phyloP scores from a whole-genome alignment of 2,329 filamentous ascomycete species.

The Xylaria digitata region DNA sequence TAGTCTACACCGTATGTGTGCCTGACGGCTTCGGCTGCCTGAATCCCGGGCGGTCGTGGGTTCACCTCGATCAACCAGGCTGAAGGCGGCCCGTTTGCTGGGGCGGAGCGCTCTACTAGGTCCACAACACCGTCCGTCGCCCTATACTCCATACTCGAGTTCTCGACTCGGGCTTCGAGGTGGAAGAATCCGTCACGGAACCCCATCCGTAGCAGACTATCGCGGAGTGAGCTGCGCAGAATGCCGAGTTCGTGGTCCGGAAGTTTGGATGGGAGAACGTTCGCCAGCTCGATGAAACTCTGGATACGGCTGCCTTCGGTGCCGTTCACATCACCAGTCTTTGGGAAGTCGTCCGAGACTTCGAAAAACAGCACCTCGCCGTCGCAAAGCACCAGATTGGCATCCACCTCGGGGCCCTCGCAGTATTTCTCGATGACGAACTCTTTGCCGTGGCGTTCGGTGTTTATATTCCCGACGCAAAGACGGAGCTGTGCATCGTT shows the following conservation, averaged over 20 bases:
- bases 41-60: slow-evolving; percentile 46
- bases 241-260: slow-evolving; percentile 13
- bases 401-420: slow-evolving; percentile 57
- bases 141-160: slow-evolving; percentile 43
- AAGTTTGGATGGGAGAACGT: slow-evolving; percentile 4
- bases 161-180: slow-evolving; percentile 47
- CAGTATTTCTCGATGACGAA: slow-evolving; percentile 55
- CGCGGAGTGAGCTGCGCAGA: slow-evolving; percentile 38
- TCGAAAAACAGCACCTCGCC: slow-evolving; percentile 56
- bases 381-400: slow-evolving; percentile 54
- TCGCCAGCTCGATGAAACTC: slow-evolving; percentile 4
- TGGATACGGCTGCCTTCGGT: slow-evolving; percentile 27
- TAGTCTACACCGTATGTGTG: slow-evolving; percentile 50
- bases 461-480: not conserved
- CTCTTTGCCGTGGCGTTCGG: slow-evolving; percentile 9
- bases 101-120: not conserved
- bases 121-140: slow-evolving; percentile 7
- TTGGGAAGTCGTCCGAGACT: slow-evolving; percentile 54
- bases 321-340: slow-evolving; percentile 42
- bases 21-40: slow-evolving; percentile 40
- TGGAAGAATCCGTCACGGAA: slow-evolving; percentile 48
- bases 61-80: slow-evolving; percentile 50
- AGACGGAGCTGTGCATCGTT: not conserved
- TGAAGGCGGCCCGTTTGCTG: slow-evolving; percentile 9
- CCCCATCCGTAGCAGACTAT: slow-evolving; percentile 42